These are phyloP conservation scores for Chlorella vulgaris DNA, from an alignment of 139 green algal genomes.

Conservation along the genomic window DNA sequence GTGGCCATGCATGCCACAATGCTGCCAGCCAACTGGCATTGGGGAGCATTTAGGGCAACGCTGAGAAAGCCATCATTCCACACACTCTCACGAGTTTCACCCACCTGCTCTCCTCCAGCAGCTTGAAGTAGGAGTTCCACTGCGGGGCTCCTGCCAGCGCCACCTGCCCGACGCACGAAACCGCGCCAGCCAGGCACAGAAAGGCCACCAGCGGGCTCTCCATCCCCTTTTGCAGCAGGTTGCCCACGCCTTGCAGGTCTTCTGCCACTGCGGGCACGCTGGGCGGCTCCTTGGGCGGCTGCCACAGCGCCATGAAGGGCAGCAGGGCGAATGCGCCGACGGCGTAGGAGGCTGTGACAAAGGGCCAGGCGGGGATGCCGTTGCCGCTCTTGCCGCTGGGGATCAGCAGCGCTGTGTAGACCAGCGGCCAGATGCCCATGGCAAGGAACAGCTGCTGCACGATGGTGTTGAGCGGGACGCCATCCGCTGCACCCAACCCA, in stretches of 20 bases:
- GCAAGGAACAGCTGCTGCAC: slow-evolving; percentile 75
- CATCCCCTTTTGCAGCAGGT: slow-evolving; percentile 56
- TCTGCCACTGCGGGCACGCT: slow-evolving; percentile 26
- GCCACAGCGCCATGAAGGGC: slow-evolving; percentile 82
- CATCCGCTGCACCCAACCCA: slow-evolving; percentile 50
- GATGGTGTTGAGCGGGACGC: slow-evolving; percentile 61
- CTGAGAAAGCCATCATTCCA: neutral
- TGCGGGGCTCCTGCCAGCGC: slow-evolving; percentile 40
- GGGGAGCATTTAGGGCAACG: neutral
- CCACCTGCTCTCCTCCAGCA: slow-evolving; percentile 74
- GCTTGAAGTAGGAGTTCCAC: slow-evolving; percentile 68
- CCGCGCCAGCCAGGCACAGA: slow-evolving; percentile 48
- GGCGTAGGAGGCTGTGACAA: slow-evolving; percentile 70
- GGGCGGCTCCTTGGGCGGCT: slow-evolving; percentile 24
- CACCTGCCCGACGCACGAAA: slow-evolving; percentile 37
- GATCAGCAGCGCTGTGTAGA: slow-evolving; percentile 82
- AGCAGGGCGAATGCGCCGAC: slow-evolving; percentile 80
- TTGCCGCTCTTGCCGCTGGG: slow-evolving; percentile 71
- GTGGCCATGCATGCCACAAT: neutral
- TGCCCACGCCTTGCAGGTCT: slow-evolving; percentile 66
- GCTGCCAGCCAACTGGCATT: too few relatives aligned
- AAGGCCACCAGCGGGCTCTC: slow-evolving; percentile 52
- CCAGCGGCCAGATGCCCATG: slow-evolving; percentile 78
- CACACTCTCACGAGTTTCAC: neutral
- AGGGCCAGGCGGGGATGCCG: slow-evolving; percentile 87